Percentiles rank a stretch among this genome's conserved stretches.
phyloP scores from a whole-genome alignment of 768 basidiomycete species.

The Crassisporium funariophilum region DNA sequence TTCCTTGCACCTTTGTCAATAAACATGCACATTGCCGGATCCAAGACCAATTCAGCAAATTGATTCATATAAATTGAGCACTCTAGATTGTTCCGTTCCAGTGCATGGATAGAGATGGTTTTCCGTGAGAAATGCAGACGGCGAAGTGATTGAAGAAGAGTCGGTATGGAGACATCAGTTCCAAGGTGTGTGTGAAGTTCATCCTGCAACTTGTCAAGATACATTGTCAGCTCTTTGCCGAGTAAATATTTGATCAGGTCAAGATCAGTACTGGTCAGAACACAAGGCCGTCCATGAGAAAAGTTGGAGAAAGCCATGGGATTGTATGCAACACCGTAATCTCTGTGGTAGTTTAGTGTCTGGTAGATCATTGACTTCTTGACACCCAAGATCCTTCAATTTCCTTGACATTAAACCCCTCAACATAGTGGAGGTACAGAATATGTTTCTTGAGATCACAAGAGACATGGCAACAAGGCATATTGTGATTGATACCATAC shows the following conservation, averaged over 20 bases:
- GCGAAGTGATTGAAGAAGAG: slow-evolving; percentile 10
- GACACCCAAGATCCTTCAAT: slow-evolving; percentile 13
- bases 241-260: slow-evolving; percentile 5
- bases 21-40: slow-evolving; percentile 15
- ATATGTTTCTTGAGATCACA: slow-evolving; percentile 15
- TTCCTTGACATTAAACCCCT: slow-evolving; percentile 13
- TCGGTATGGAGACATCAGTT: slow-evolving; percentile 9
- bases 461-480: slow-evolving; percentile 11
- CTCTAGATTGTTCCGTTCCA: slow-evolving; percentile 14
- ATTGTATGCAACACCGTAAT: slow-evolving; percentile 14
- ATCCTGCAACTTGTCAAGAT: slow-evolving; percentile 16
- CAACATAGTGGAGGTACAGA: slow-evolving; percentile 8
- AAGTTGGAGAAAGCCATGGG: not conserved
- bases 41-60: slow-evolving; percentile 11
- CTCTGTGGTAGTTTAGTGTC: slow-evolving; percentile 1
- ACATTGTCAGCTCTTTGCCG: slow-evolving; percentile 2
- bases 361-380: slow-evolving; percentile 14
- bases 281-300: slow-evolving; percentile 2
- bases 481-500: no score
- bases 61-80: slow-evolving; percentile 14
- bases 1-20: slow-evolving; percentile 17
- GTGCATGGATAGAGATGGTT: slow-evolving; percentile 10
- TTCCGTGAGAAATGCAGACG: slow-evolving; percentile 16
- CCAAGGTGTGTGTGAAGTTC: slow-evolving; percentile 1
- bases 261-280: slow-evolving; percentile 3